Evolutionary conservation across 2,329 filamentous ascomycete genomes (phyloP).

Genomic region (Scytalidium lignicola): DNA sequence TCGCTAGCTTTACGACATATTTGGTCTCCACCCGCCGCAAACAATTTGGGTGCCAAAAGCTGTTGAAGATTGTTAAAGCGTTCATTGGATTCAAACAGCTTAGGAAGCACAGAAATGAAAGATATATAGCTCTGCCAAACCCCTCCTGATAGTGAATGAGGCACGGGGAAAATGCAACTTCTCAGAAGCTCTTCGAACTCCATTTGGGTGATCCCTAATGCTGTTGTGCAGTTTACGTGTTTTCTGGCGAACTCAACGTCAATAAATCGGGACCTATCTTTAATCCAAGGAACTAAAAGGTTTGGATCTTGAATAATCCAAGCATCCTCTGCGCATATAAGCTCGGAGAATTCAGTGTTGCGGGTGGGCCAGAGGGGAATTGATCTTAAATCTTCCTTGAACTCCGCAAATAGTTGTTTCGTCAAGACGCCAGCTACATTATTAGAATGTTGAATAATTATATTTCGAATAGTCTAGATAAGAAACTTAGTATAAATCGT

Average conservation of each 20-base stretch:
- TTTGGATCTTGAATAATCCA: slow-evolving; percentile 9
- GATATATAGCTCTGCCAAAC: slow-evolving; percentile 5
- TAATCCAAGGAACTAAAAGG: slow-evolving; percentile 19
- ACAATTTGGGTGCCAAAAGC: background rate
- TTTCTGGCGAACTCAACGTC: slow-evolving; percentile 2
- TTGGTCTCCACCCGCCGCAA: slow-evolving; percentile 18
- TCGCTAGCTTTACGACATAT: slow-evolving; percentile 10
- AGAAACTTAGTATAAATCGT: too few relatives aligned
- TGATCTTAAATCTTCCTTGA: slow-evolving; percentile 3
- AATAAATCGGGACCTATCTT: slow-evolving; percentile 14
- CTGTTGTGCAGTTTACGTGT: slow-evolving; percentile 4
- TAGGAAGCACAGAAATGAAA: slow-evolving; percentile 3
- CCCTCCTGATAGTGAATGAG: slow-evolving; percentile 1
- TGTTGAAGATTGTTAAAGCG: background rate
- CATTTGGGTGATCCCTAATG: slow-evolving; percentile 7
- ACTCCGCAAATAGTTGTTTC: background rate
- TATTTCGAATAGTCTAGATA: slow-evolving; percentile 9
- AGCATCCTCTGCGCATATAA: slow-evolving; percentile 10
- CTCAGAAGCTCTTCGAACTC: slow-evolving; percentile 7
- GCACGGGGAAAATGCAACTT: slow-evolving; percentile 11
- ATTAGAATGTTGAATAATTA: slow-evolving; percentile 6
- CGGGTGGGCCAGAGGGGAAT: slow-evolving; percentile 17
- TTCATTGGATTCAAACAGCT: background rate
- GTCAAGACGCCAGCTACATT: background rate
- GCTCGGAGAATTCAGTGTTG: background rate